Percentiles rank a stretch among this genome's conserved stretches.
Evolutionary conservation across 2,329 filamentous ascomycete species (phyloP).

Genomic region (Pezicula carpinea): DNA sequence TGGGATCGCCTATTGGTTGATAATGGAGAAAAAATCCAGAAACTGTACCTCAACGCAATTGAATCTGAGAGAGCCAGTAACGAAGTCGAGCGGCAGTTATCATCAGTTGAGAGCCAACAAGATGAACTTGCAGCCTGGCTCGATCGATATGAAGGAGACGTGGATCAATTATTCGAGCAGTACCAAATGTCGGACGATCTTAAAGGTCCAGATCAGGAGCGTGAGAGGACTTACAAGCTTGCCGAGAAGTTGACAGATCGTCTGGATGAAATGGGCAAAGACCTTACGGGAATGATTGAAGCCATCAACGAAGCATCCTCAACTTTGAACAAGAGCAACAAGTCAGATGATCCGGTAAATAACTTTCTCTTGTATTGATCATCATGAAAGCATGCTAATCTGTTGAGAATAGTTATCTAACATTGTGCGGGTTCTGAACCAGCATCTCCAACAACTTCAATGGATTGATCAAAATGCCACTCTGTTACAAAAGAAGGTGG

Average conservation of each 20-base stretch:
- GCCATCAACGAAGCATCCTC: conserved; percentile 95
- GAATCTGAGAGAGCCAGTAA: conserved; percentile 90
- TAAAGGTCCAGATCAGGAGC: conserved; percentile 87
- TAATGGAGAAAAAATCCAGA: conserved; percentile 92
- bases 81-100: conserved; percentile 89
- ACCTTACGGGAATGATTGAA: conserved; percentile 93
- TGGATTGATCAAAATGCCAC: conserved; percentile 86
- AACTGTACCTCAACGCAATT: conserved; percentile 85
- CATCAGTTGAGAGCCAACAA: conserved; percentile 86
- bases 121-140: conserved; percentile 85
- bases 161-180: conserved; percentile 81
- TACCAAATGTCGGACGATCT: conserved; percentile 73
- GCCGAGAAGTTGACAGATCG: conserved; percentile 90
- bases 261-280: conserved; percentile 89
- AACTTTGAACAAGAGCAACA: conserved; percentile 81
- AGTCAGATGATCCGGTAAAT: conserved; percentile 81
- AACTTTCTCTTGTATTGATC: conserved; percentile 15
- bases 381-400: conserved; percentile 11
- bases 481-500: conserved; percentile 76
- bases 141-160: conserved; percentile 85
- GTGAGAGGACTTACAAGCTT: conserved; percentile 92
- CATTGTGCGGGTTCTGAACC: conserved; percentile 92
- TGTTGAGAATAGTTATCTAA: conserved; percentile 66
- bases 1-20: conserved; percentile 94
- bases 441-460: conserved; percentile 86